Conservation (phyloP, 2,329 filamentous ascomycete genomes). For the Cladosporium colombiae region DNA sequence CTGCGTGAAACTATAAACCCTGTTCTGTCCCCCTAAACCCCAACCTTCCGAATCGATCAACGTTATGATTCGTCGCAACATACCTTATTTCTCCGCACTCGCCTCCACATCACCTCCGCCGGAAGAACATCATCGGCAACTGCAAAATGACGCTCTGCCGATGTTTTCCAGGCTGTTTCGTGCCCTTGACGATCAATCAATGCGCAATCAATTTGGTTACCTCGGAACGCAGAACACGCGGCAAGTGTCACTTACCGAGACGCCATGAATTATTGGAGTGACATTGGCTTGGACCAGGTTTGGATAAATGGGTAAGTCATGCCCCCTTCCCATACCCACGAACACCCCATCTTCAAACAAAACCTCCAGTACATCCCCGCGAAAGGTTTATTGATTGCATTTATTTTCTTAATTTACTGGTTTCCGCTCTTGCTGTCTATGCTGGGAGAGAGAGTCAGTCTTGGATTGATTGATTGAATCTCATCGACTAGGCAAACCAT, state of each 20-base stretch:
- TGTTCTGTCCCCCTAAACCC: too few relatives aligned
- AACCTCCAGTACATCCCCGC: not conserved
- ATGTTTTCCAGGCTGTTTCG: too few relatives aligned
- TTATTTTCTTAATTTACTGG: not conserved
- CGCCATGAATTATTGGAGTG: constrained; percentile 6
- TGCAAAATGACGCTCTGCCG: constrained; percentile 4
- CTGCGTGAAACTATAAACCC: not conserved
- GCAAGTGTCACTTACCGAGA: not conserved
- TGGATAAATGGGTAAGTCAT: constrained; percentile 15
- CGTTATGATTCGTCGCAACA: too few relatives aligned
- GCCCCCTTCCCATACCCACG: not conserved
- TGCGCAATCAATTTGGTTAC: not conserved
- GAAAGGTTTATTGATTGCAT: not conserved
- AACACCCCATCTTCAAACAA: not conserved
- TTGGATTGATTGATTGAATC: not conserved
- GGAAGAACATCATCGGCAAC: not conserved
- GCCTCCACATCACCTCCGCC: not conserved
- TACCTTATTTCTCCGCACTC: not conserved
- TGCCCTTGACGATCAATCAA: constrained; percentile 14
- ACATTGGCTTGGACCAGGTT: constrained; percentile 3
- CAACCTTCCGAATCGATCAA: too few relatives aligned
- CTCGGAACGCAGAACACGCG: constrained; percentile 4
- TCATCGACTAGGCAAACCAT: constrained; percentile 6
- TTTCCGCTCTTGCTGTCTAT: not conserved
- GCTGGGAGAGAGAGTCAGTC: not conserved